Conservation (phyloP, 257 asterid species). For the Apocynum venetum region DNA sequence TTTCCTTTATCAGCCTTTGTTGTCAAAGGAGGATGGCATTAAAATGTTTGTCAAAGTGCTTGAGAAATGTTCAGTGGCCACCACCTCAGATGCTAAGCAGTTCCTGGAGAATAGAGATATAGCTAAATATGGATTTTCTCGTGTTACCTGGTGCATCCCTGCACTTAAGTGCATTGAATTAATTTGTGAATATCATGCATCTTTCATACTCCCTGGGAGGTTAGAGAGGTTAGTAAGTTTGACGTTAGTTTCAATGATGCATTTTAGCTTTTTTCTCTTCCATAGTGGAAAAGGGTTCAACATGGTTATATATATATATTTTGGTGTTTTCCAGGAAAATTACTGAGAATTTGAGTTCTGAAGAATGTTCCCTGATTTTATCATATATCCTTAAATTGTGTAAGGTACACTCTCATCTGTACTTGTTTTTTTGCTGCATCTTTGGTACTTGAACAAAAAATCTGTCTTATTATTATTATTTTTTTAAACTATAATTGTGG, state of each 20-base stretch:
- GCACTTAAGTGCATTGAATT: conserved; percentile 59
- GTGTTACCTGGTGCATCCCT: conserved; percentile 65
- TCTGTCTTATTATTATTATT: not conserved
- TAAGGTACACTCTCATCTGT: conserved; percentile 39
- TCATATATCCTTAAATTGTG: conserved; percentile 55
- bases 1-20: conserved; percentile 49
- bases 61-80: conserved; percentile 56
- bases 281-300: not conserved
- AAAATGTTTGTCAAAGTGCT: conserved; percentile 63
- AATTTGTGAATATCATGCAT: conserved; percentile 44
- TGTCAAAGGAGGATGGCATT: conserved; percentile 64
- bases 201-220: conserved; percentile 37
- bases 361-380: conserved; percentile 47
- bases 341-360: conserved; percentile 46
- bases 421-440: not conserved
- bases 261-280: not conserved
- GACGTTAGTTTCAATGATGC: conserved; percentile 8
- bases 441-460: not conserved
- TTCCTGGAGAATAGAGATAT: conserved; percentile 31
- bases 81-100: conserved; percentile 46
- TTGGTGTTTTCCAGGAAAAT: conserved; percentile 41
- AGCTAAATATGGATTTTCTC: conserved; percentile 37
- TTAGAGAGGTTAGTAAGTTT: conserved; percentile 50
- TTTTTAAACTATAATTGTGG: not conserved
- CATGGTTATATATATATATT: conserved; percentile 7